phyloP scores from a whole-genome alignment of 495 filamentous ascomycete species.

The Penicillium mononematosum region DNA sequence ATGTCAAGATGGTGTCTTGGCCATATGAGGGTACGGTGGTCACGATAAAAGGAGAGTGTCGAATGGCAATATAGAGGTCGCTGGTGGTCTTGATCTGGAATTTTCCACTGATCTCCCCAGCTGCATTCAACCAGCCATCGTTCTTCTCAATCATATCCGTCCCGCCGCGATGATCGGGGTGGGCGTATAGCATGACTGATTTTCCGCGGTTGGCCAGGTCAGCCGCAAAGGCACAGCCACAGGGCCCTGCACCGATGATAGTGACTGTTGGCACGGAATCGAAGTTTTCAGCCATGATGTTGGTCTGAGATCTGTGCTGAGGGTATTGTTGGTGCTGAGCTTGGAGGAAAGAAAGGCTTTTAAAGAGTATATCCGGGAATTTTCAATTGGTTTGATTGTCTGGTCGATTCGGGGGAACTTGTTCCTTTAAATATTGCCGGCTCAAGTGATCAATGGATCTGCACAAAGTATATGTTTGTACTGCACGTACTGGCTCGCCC shows the following conservation, averaged over 20 bases:
- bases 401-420: neutral
- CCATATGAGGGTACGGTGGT: constrained; percentile 23
- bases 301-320: neutral
- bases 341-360: neutral
- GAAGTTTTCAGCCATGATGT: constrained; percentile 16
- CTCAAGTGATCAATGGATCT: constrained; percentile 1
- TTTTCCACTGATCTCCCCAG: constrained; percentile 15
- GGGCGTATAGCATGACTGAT: constrained; percentile 21
- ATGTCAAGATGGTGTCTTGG: constrained; percentile 17
- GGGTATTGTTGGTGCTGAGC: too few relatives aligned
- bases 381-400: neutral
- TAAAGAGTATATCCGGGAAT: neutral
- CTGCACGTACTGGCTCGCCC: neutral
- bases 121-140: constrained; percentile 18
- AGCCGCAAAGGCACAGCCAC: constrained; percentile 22
- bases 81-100: constrained; percentile 22
- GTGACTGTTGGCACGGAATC: constrained; percentile 15
- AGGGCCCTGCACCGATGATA: constrained; percentile 21
- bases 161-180: constrained; percentile 20
- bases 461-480: neutral
- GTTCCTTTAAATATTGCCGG: neutral
- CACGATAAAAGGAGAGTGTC: constrained; percentile 16
- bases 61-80: constrained; percentile 19
- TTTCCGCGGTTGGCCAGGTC: constrained; percentile 20
- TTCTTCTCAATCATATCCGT: constrained; percentile 21